These are phyloP conservation scores for Hyaloscypha variabilis DNA, from an alignment of 495 filamentous ascomycete species.

Conservation along the genomic window DNA sequence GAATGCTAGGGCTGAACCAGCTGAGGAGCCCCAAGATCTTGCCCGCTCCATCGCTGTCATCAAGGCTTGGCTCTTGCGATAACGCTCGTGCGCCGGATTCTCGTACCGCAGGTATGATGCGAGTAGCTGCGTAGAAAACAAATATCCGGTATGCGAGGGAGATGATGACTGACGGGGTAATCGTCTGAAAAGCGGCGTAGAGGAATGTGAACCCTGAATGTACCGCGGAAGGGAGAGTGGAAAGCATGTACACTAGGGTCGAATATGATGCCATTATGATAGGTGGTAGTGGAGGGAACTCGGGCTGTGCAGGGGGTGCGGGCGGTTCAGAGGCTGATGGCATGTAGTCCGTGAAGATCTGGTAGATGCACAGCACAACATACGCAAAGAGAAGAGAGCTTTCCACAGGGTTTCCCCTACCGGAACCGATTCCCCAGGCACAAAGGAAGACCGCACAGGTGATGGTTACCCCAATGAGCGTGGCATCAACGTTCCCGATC, in stretches of 20 bases:
- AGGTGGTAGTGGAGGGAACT: conserved; percentile 92
- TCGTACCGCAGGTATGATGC: conserved; percentile 91
- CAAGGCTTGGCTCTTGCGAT: conserved; percentile 78
- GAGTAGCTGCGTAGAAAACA: conserved; percentile 92
- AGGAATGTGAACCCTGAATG: conserved; percentile 86
- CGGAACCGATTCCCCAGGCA: conserved; percentile 92
- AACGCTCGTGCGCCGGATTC: conserved; percentile 82
- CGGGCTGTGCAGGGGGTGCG: conserved; percentile 59
- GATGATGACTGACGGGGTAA: conserved; percentile 93
- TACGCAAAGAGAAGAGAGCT: conserved; percentile 96
- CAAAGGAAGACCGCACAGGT: conserved; percentile 90
- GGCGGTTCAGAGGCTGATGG: conserved; percentile 60
- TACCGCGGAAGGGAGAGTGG: conserved; percentile 78
- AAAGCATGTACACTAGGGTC: conserved; percentile 82
- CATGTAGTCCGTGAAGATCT: conserved; percentile 98
- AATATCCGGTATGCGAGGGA: conserved; percentile 90
- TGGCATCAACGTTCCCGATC: conserved; percentile 91
- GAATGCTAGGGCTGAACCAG: conserved; percentile 90
- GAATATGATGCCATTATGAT: conserved; percentile 99
- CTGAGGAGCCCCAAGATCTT: conserved; percentile 78
- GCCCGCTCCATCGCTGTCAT: conserved; percentile 82
- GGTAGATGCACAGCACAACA: conserved; percentile 94
- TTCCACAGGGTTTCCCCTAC: conserved; percentile 93
- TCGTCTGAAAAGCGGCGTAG: conserved; percentile 84
- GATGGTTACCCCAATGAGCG: conserved; percentile 87